A percentile compares a stretch with the other conserved stretches of the same genome.
Evolutionary conservation across 208 protist species (phyloP).

Genomic region (Crithidia mellificae): DNA sequence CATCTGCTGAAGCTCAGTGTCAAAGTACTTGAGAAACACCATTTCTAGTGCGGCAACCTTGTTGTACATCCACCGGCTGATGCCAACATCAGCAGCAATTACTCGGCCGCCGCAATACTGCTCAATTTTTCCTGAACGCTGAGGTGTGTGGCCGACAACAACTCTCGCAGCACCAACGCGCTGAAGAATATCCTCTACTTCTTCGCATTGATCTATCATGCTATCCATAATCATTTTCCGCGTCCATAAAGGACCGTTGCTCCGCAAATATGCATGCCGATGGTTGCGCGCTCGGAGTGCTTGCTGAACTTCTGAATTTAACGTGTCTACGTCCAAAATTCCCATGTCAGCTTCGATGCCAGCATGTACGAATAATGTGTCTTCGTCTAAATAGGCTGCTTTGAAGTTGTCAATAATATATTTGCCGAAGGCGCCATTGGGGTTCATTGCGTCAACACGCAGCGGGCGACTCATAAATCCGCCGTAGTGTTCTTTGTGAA

Average conservation of each 20-base stretch:
- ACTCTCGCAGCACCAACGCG: slow-evolving; percentile 47
- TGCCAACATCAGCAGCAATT: slow-evolving; percentile 71
- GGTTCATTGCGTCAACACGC: slow-evolving; percentile 47
- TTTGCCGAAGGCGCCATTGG: slow-evolving; percentile 50
- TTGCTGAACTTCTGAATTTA: slow-evolving; percentile 52
- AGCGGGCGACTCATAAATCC: slow-evolving; percentile 55
- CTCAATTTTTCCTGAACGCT: slow-evolving; percentile 54
- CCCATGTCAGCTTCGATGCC: slow-evolving; percentile 47
- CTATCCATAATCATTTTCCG: slow-evolving; percentile 68
- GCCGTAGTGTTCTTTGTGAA: slow-evolving; percentile 53
- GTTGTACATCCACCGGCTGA: slow-evolving; percentile 78
- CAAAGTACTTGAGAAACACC: slow-evolving; percentile 35
- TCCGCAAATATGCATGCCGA: slow-evolving; percentile 38
- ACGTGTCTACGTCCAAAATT: slow-evolving; percentile 23
- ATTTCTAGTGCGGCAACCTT: slow-evolving; percentile 66
- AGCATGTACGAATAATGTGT: slow-evolving; percentile 72
- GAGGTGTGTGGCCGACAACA: slow-evolving; percentile 80
- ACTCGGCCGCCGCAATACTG: slow-evolving; percentile 62
- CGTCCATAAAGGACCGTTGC: slow-evolving; percentile 72
- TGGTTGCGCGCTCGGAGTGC: slow-evolving; percentile 42
- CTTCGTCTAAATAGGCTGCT: slow-evolving; percentile 44
- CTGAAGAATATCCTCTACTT: slow-evolving; percentile 36
- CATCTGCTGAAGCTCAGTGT: slow-evolving; percentile 8
- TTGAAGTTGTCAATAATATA: slow-evolving; percentile 73
- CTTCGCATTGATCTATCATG: slow-evolving; percentile 46